phyloP scores from a whole-genome alignment of 1,139 yeast species.

The Eremothecium gossypii region DNA sequence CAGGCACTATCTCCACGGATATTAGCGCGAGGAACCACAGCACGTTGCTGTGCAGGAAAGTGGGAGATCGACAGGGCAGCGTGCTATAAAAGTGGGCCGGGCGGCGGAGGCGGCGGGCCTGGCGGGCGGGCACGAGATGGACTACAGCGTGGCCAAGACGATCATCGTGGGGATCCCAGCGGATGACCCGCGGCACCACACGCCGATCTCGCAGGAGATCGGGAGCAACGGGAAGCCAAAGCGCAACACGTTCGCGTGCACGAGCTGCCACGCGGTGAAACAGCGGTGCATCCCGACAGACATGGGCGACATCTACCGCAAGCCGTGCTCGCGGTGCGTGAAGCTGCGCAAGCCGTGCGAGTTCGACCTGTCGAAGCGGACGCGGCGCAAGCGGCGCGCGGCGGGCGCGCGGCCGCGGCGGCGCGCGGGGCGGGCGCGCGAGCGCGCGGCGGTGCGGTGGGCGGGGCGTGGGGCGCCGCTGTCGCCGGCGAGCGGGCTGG shows the following conservation, averaged over 20 bases:
- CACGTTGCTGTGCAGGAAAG: not conserved
- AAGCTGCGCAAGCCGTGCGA: conserved; percentile 58
- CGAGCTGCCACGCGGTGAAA: conserved; percentile 68
- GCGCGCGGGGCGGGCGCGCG: not conserved
- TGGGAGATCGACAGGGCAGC: not conserved
- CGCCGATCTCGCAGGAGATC: conserved; percentile 19
- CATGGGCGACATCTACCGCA: conserved; percentile 40
- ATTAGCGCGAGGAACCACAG: too few relatives aligned
- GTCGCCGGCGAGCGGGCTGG: not conserved
- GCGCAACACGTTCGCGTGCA: conserved; percentile 53
- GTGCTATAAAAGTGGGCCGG: not conserved
- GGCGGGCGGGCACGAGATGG: not conserved
- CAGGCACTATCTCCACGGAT: too few relatives aligned
- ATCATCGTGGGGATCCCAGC: conserved; percentile 19
- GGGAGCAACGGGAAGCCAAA: conserved; percentile 18
- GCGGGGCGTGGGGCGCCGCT: not conserved
- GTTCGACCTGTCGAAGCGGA: conserved; percentile 52
- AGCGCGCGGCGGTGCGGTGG: not conserved
- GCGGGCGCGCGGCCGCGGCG: not conserved
- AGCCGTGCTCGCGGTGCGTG: conserved; percentile 69
- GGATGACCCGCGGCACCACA: conserved; percentile 19
- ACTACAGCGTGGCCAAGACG: conserved; percentile 2
- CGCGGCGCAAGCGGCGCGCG: conserved; percentile 39
- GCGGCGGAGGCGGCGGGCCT: not conserved
- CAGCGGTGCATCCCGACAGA: conserved; percentile 77